Evolutionary conservation across 2,329 filamentous ascomycete species (phyloP).

Genomic region (Botrytis pseudocinerea): DNA sequence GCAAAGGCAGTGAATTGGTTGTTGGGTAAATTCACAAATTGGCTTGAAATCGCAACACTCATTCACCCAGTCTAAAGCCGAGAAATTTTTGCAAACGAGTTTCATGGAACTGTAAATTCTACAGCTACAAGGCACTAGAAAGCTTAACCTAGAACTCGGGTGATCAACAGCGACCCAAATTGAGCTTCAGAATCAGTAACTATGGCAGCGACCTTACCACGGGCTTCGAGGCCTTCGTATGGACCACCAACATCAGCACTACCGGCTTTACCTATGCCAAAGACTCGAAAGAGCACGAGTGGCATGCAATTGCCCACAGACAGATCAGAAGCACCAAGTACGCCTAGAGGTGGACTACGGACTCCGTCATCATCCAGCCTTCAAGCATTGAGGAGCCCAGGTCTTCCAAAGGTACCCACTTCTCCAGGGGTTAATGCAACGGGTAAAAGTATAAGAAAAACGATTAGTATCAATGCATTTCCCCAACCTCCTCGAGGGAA

Average conservation of each 20-base stretch:
- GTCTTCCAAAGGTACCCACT: slow-evolving; percentile 57
- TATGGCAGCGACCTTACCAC: slow-evolving; percentile 43
- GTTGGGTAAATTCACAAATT: background rate
- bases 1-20: background rate
- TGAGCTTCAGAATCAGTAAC: slow-evolving; percentile 20
- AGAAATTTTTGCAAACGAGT: background rate
- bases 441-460: slow-evolving; percentile 76
- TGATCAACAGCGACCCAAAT: background rate
- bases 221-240: slow-evolving; percentile 64
- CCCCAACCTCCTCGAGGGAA: slow-evolving; percentile 80
- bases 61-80: background rate
- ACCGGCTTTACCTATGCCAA: slow-evolving; percentile 71
- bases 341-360: slow-evolving; percentile 59
- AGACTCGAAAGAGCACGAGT: slow-evolving; percentile 68
- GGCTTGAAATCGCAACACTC: background rate
- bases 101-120: slow-evolving; percentile 19
- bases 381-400: slow-evolving; percentile 51
- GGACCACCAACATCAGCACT: slow-evolving; percentile 71
- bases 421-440: slow-evolving; percentile 57
- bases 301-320: slow-evolving; percentile 45
- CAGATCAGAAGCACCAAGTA: slow-evolving; percentile 38
- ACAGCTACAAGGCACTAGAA: slow-evolving; percentile 21
- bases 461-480: slow-evolving; percentile 91
- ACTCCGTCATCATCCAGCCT: slow-evolving; percentile 59
- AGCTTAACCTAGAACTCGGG: background rate